phyloP scores from a whole-genome alignment of 768 basidiomycete genomes.

The Lactarius vividus region DNA sequence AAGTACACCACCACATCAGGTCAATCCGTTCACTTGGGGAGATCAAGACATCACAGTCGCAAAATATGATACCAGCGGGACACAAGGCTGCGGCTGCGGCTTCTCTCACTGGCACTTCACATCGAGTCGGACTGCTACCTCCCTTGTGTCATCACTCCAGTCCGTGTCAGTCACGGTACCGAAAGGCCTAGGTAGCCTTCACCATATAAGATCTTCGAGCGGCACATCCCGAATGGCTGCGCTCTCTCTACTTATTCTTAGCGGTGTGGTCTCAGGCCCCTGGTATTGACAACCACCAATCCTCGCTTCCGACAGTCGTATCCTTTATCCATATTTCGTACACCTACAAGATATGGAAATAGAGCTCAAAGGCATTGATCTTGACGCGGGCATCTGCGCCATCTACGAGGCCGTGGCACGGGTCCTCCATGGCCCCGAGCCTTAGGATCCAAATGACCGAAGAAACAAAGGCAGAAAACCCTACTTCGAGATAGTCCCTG shows the following conservation, averaged over 20 bases:
- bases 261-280: background rate
- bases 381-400: conserved; percentile 48
- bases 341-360: conserved; percentile 38
- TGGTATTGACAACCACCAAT: background rate
- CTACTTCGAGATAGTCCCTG: conserved; percentile 61
- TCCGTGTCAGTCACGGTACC: background rate
- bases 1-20: background rate
- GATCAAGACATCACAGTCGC: background rate
- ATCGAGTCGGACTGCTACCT: background rate
- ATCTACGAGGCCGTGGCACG: conserved; percentile 54
- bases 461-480: conserved; percentile 36
- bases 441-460: conserved; percentile 40
- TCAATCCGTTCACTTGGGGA: background rate
- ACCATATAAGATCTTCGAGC: background rate
- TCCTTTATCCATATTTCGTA: background rate
- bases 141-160: background rate
- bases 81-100: background rate
- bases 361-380: conserved; percentile 36
- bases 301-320: background rate
- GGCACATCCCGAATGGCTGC: background rate
- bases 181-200: background rate
- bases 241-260: background rate
- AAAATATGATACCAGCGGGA: background rate
- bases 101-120: background rate
- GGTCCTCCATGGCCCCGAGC: conserved; percentile 56